Evolutionary conservation across 2,329 filamentous ascomycete species (phyloP).

Genomic region (Aureobasidium sp.): DNA sequence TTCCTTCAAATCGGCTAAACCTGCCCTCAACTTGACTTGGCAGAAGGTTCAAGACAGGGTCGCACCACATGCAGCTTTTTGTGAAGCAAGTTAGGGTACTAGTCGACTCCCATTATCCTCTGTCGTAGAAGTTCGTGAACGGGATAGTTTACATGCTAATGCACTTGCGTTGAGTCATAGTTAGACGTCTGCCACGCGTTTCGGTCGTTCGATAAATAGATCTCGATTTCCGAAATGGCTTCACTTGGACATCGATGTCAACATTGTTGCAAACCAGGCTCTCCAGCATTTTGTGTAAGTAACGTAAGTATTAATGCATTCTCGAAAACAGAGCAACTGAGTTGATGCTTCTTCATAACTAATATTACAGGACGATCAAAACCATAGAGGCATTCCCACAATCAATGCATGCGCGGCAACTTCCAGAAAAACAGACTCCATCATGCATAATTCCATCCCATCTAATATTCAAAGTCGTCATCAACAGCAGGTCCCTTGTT

Average conservation of each 20-base stretch:
- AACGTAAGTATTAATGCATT: not conserved
- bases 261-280: not conserved
- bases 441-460: not conserved
- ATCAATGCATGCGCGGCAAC: not conserved
- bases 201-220: not conserved
- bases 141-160: not conserved
- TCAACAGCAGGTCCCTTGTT: constrained; percentile 81
- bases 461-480: constrained; percentile 93
- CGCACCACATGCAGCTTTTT: not conserved
- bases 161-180: fast-evolving
- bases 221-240: not conserved
- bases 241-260: not conserved
- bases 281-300: too few relatives aligned
- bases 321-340: not conserved
- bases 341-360: not conserved
- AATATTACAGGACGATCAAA: not conserved
- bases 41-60: not conserved
- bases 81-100: not conserved
- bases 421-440: not conserved
- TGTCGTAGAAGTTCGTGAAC: constrained; percentile 40
- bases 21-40: not conserved
- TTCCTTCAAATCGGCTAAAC: not conserved
- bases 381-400: not conserved
- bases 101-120: constrained; percentile 40
- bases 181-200: not conserved